Percentiles rank a stretch among this genome's conserved stretches.
These are phyloP conservation scores for Amauroascus niger DNA, from an alignment of 2,329 filamentous ascomycete species.

Conservation along the genomic window DNA sequence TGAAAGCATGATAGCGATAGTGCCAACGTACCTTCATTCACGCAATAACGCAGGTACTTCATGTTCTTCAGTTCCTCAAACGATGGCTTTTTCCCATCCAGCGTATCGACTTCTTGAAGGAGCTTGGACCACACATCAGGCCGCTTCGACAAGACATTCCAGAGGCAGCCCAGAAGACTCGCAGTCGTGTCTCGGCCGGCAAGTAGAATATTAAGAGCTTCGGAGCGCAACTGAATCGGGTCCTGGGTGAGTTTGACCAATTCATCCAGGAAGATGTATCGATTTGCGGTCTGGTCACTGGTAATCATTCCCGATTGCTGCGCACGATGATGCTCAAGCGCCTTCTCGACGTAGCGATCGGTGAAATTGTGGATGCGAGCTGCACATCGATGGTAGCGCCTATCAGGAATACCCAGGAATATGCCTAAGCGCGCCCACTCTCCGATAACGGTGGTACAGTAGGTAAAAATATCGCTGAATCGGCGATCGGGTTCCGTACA, in stretches of 20 bases:
- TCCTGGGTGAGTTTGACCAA: conserved; percentile 43
- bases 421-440: conserved; percentile 25
- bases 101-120: conserved; percentile 58
- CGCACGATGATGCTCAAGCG: conserved; percentile 21
- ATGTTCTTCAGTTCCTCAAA: conserved; percentile 82
- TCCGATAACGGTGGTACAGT: conserved; percentile 27
- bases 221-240: conserved; percentile 40
- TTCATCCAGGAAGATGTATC: conserved; percentile 52
- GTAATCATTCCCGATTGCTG: conserved; percentile 17
- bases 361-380: conserved; percentile 23
- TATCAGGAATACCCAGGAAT: conserved; percentile 22
- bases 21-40: conserved; percentile 56
- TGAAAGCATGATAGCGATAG: no score
- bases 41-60: conserved; percentile 62
- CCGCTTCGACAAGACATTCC: conserved; percentile 69
- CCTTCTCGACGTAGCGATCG: conserved; percentile 22
- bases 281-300: conserved; percentile 21
- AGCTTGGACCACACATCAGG: conserved; percentile 59
- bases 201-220: conserved; percentile 60
- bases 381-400: conserved; percentile 24
- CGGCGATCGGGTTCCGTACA: conserved; percentile 9
- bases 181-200: conserved; percentile 81
- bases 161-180: conserved; percentile 63
- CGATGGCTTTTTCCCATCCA: conserved; percentile 53
- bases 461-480: conserved; percentile 34